Conservation (phyloP, 1,139 yeast species). For the Pneumocystis carinii region DNA sequence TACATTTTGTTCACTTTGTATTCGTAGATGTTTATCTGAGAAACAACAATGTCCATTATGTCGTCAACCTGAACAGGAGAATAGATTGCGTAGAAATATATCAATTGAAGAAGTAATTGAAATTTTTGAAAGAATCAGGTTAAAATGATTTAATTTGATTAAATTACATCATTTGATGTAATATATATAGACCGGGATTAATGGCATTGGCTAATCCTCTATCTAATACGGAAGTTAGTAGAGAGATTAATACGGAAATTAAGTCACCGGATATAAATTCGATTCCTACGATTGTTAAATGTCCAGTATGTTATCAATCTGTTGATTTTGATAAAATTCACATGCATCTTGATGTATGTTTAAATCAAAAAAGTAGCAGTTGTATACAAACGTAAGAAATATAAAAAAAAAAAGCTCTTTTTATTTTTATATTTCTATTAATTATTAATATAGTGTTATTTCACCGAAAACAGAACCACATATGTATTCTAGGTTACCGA, state of each 20-base stretch:
- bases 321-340: constrained; percentile 14
- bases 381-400: too few species aligned
- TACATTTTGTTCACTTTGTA: constrained; percentile 81
- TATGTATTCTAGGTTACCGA: constrained; percentile 30
- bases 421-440: not conserved
- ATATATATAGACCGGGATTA: not conserved
- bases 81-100: constrained; percentile 51
- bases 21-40: constrained; percentile 49
- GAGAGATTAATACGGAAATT: not conserved
- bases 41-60: constrained; percentile 69
- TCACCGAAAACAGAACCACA: not conserved
- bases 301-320: constrained; percentile 14
- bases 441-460: not conserved
- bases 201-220: not conserved
- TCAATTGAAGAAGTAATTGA: constrained; percentile 59
- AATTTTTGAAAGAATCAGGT: constrained; percentile 29
- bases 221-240: not conserved
- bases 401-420: too few species aligned
- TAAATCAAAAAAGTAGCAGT: not conserved
- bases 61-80: constrained; percentile 53
- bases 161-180: not conserved
- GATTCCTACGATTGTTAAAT: constrained; percentile 3
- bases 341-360: constrained; percentile 10
- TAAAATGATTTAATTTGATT: not conserved
- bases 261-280: not conserved